Percentiles rank a stretch among this genome's conserved stretches.
Conservation (phyloP, 2,329 filamentous ascomycete species). For the Rasamsonia emersonii region DNA sequence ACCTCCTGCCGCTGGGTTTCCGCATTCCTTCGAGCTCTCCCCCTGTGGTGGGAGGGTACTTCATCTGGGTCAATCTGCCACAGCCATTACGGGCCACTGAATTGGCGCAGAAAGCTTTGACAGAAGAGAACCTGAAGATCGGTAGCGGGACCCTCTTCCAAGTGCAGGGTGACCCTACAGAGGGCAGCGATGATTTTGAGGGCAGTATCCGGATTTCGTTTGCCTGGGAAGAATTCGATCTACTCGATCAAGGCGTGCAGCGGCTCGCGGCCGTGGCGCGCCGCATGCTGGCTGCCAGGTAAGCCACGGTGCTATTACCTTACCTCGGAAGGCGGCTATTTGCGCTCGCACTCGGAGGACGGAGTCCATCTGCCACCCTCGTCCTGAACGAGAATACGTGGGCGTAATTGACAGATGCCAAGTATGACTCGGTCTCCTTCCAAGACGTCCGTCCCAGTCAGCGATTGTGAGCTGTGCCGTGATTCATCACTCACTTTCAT, state of each 20-base stretch:
- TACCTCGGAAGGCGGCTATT: too few species aligned
- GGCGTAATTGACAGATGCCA: too few species aligned
- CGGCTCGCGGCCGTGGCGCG: conserved; percentile 43
- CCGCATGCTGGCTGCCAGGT: conserved; percentile 2
- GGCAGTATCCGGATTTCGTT: conserved; percentile 59
- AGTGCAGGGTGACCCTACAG: conserved; percentile 48
- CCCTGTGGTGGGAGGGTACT: conserved; percentile 67
- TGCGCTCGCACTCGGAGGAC: too few species aligned
- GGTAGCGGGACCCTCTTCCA: conserved; percentile 64
- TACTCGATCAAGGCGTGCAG: conserved; percentile 58
- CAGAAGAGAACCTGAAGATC: conserved; percentile 58
- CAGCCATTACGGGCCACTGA: conserved; percentile 43
- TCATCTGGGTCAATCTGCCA: conserved; percentile 68
- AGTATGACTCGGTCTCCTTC: too few species aligned
- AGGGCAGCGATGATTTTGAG: conserved; percentile 47
- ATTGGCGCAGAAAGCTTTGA: conserved; percentile 49
- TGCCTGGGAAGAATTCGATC: conserved; percentile 60
- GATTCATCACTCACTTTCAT: too few species aligned
- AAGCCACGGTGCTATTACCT: too few species aligned
- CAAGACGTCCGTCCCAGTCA: too few species aligned
- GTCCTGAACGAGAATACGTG: too few species aligned
- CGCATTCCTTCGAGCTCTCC: conserved; percentile 17
- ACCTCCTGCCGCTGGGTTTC: conserved; percentile 57
- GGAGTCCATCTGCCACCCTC: too few species aligned
- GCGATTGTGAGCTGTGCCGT: too few species aligned